These are phyloP conservation scores for Fomitopsis pulvina DNA, from an alignment of 768 basidiomycete species.

Conservation along the genomic window DNA sequence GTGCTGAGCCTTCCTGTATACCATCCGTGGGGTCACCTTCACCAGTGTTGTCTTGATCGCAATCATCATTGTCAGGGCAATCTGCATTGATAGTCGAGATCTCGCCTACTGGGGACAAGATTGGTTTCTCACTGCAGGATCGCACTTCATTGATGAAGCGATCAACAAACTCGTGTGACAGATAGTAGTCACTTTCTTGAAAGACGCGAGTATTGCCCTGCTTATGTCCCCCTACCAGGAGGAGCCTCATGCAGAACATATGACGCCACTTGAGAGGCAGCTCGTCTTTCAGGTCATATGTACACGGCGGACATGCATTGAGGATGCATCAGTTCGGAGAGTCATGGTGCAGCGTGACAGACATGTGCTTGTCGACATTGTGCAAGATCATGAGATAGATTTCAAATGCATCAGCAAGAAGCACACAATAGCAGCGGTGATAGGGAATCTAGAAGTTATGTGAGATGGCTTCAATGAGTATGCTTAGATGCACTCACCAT, in stretches of 20 bases:
- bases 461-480: neutral
- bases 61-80: neutral
- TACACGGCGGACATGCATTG: slow-evolving; percentile 32
- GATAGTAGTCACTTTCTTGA: slow-evolving; percentile 20
- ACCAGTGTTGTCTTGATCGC: neutral
- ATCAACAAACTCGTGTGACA: slow-evolving; percentile 22
- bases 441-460: slow-evolving; percentile 20
- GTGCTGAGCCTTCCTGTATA: neutral
- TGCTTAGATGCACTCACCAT: slow-evolving; percentile 7
- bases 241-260: slow-evolving; percentile 16
- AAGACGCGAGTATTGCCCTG: slow-evolving; percentile 16
- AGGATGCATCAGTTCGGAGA: slow-evolving; percentile 25
- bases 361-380: slow-evolving; percentile 16
- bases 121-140: slow-evolving; percentile 1
- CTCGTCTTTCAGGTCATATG: slow-evolving; percentile 29
- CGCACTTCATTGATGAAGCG: slow-evolving; percentile 25
- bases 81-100: neutral
- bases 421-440: slow-evolving; percentile 11
- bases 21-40: slow-evolving; percentile 17
- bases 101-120: neutral
- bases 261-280: slow-evolving; percentile 8
- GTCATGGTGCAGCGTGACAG: slow-evolving; percentile 21
- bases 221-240: slow-evolving; percentile 11
- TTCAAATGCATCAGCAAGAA: slow-evolving; percentile 29
- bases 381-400: slow-evolving; percentile 25